These are phyloP conservation scores for Bidens hawaiensis DNA, from an alignment of 140 eudicot genomes.

Conservation along the genomic window DNA sequence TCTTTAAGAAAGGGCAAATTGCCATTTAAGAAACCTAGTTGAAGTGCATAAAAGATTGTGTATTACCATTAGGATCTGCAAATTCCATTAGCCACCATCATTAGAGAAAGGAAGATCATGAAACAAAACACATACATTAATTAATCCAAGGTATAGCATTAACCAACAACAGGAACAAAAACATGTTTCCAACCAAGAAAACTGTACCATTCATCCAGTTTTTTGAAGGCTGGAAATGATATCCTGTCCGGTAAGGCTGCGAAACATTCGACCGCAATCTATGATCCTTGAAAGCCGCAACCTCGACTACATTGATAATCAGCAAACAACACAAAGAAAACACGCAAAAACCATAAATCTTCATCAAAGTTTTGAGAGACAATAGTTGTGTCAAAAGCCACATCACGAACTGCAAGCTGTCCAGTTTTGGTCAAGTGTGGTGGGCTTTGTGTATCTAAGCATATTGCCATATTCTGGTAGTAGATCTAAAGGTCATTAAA, in stretches of 20 bases:
- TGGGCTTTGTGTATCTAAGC: background rate
- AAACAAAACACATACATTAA: conserved; percentile 17
- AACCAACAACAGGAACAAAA: background rate
- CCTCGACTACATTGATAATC: conserved; percentile 8
- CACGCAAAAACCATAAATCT: conserved; percentile 7
- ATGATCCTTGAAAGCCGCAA: conserved; percentile 20
- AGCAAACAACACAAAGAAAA: conserved; percentile 17
- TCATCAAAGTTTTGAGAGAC: background rate
- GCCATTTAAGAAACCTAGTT: background rate
- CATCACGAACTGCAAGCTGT: conserved; percentile 8
- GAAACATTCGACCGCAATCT: conserved; percentile 6
- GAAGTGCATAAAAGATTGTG: background rate
- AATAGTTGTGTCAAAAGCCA: background rate
- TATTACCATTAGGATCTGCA: conserved; percentile 66
- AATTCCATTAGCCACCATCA: conserved; percentile 20
- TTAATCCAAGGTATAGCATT: background rate
- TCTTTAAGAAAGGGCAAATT: background rate
- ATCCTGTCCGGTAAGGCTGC: conserved; percentile 51
- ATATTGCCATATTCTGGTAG: too few species aligned
- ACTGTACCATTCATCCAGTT: conserved; percentile 70
- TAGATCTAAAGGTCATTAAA: conserved; percentile 6
- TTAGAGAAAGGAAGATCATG: background rate
- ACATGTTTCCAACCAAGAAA: background rate
- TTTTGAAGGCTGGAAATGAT: conserved; percentile 62
- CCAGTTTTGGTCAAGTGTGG: conserved; percentile 22